A percentile compares a stretch with the other conserved stretches of the same genome.
phyloP scores from a whole-genome alignment of 495 filamentous ascomycete species.

The Penicillium mononematosum region DNA sequence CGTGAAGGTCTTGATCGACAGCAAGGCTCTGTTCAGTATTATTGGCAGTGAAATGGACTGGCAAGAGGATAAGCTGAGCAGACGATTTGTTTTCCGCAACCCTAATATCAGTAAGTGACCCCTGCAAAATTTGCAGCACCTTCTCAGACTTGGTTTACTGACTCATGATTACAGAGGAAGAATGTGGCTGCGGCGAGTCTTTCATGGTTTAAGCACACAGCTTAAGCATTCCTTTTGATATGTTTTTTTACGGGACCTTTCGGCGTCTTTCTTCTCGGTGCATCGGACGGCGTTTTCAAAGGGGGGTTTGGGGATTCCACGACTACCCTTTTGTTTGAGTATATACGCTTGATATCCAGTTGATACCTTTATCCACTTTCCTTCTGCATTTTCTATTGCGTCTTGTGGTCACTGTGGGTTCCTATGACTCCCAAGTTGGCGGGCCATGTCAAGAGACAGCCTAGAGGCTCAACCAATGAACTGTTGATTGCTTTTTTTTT shows the following conservation, averaged over 20 bases:
- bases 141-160: conserved; percentile 26
- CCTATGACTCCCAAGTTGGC: neutral
- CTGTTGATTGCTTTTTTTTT: neutral
- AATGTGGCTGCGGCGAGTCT: conserved; percentile 96
- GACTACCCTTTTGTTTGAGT: conserved; percentile 24
- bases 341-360: conserved; percentile 42
- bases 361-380: conserved; percentile 20
- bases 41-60: conserved; percentile 99
- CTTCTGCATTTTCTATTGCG: conserved; percentile 10
- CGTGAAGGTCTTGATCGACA: conserved; percentile 93
- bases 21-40: conserved; percentile 94
- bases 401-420: neutral
- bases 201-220: conserved; percentile 84
- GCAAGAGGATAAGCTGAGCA: conserved; percentile 90
- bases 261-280: conserved; percentile 32
- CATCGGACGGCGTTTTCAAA: conserved; percentile 46
- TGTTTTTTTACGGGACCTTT: conserved; percentile 20
- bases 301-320: conserved; percentile 19
- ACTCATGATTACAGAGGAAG: conserved; percentile 66
- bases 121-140: conserved; percentile 1
- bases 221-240: conserved; percentile 39
- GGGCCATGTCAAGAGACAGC: conserved; percentile 14
- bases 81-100: conserved; percentile 90
- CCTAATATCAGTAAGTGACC: conserved; percentile 90
- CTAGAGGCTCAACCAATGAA: conserved; percentile 4